A percentile compares a stretch with the other conserved stretches of the same genome.
Evolutionary conservation across 2,329 filamentous ascomycete genomes (phyloP).

Genomic region (Lachnellula occidentalis): DNA sequence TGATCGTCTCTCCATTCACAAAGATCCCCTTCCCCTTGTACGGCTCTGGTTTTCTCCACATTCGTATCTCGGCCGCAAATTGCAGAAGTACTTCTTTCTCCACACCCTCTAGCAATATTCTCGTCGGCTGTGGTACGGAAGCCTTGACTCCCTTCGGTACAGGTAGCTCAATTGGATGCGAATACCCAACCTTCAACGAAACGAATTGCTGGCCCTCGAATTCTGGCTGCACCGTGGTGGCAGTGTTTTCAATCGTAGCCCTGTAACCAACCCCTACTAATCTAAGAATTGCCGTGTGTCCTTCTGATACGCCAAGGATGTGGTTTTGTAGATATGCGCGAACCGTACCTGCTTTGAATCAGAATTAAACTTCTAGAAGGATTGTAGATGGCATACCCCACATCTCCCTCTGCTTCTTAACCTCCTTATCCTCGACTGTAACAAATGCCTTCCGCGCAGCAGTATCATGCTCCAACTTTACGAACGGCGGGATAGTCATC

Average conservation of each 20-base stretch:
- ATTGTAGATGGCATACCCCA: conserved; percentile 60
- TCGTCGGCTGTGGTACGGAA: conserved; percentile 82
- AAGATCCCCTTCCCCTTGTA: conserved; percentile 99
- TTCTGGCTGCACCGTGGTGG: conserved; percentile 57
- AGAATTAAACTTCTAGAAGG: neutral
- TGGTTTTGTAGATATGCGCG: conserved; percentile 87
- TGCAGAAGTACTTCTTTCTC: conserved; percentile 83
- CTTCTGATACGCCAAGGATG: conserved; percentile 91
- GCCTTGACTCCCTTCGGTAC: conserved; percentile 80
- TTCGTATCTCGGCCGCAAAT: conserved; percentile 82
- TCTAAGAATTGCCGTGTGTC: conserved; percentile 86
- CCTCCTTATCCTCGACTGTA: conserved; percentile 60
- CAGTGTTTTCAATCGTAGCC: conserved; percentile 74
- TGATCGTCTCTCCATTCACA: conserved; percentile 95
- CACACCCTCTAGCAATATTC: conserved; percentile 82
- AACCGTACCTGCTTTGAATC: conserved; percentile 61
- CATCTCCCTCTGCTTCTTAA: conserved; percentile 82
- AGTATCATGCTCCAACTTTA: conserved; percentile 65
- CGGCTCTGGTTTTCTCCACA: conserved; percentile 88
- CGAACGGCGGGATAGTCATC: conserved; percentile 72
- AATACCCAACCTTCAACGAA: conserved; percentile 91
- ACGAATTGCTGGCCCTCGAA: conserved; percentile 85
- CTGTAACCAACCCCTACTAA: conserved; percentile 95
- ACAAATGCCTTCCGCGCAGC: conserved; percentile 59
- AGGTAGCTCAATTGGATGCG: conserved; percentile 86